phyloP scores from a whole-genome alignment of 371 early-diverging fungal species.

The Mucor indicus region DNA sequence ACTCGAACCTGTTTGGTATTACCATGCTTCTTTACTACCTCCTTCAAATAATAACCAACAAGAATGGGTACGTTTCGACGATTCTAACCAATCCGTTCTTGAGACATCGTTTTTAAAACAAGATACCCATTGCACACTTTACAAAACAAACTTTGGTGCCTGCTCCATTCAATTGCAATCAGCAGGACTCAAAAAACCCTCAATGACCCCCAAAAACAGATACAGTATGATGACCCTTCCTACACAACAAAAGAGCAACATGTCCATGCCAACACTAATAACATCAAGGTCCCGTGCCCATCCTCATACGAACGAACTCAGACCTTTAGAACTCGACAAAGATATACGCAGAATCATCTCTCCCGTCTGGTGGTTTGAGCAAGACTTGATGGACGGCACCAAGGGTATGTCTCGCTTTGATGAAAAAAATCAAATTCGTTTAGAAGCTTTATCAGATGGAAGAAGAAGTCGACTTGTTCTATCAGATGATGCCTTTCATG shows the following conservation, averaged over 20 bases:
- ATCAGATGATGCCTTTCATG: slow-evolving; percentile 31
- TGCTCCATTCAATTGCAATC: slow-evolving; percentile 23
- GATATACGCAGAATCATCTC: slow-evolving; percentile 31
- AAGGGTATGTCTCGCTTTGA: slow-evolving; percentile 48
- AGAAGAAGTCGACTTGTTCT: slow-evolving; percentile 29
- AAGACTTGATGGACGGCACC: slow-evolving; percentile 33
- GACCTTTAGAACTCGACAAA: slow-evolving; percentile 22
- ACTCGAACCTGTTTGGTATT: slow-evolving; percentile 43
- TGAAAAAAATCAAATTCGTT: slow-evolving; percentile 39
- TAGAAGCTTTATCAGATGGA: slow-evolving; percentile 45
- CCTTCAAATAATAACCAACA: too few species aligned
- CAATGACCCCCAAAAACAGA: slow-evolving; percentile 11
- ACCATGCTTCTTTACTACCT: slow-evolving; percentile 11
- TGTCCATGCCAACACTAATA: slow-evolving; percentile 18
- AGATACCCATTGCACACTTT: slow-evolving; percentile 14
- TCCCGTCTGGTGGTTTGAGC: slow-evolving; percentile 48
- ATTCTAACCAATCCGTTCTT: slow-evolving; percentile 19
- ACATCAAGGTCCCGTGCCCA: too few species aligned
- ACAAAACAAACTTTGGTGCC: slow-evolving; percentile 13
- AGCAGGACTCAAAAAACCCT: too few species aligned
- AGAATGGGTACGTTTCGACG: slow-evolving; percentile 35
- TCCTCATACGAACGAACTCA: too few species aligned
- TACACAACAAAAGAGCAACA: slow-evolving; percentile 10
- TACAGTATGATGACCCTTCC: slow-evolving; percentile 5
- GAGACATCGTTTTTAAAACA: slow-evolving; percentile 17